Conservation (phyloP, 441 rosid species). For the Aleurites moluccanus region DNA sequence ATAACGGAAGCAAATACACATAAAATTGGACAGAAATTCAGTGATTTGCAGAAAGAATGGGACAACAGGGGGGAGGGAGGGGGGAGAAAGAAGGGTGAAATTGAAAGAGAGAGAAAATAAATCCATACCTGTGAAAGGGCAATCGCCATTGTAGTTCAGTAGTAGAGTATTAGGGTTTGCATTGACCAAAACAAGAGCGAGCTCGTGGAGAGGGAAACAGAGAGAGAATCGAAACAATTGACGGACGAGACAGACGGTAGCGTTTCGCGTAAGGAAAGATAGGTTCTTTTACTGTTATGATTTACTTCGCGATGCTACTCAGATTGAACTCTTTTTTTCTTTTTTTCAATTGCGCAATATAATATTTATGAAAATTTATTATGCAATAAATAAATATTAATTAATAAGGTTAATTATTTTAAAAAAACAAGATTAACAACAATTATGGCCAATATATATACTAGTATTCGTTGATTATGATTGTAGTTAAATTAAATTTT, state of each 20-base stretch:
- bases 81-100: not conserved
- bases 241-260: not conserved
- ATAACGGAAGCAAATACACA: not conserved
- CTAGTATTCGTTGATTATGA: no score
- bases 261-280: slow-evolving; percentile 8
- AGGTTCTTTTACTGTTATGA: not conserved
- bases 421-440: no score
- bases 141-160: slow-evolving; percentile 9
- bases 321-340: no score
- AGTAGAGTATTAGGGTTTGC: not conserved
- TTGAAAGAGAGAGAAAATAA: not conserved
- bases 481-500: no score
- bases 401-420: no score
- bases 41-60: not conserved
- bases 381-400: no score
- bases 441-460: no score
- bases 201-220: not conserved
- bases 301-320: no score
- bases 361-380: no score
- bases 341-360: no score
- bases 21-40: not conserved
- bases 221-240: not conserved
- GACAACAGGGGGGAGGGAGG: not conserved
- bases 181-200: slow-evolving; percentile 4
- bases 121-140: not conserved